Percentiles rank a stretch among this genome's conserved stretches.
Evolutionary conservation across 805 yeast genomes (phyloP).

Genomic region (Metschnikowia arizonensis): DNA sequence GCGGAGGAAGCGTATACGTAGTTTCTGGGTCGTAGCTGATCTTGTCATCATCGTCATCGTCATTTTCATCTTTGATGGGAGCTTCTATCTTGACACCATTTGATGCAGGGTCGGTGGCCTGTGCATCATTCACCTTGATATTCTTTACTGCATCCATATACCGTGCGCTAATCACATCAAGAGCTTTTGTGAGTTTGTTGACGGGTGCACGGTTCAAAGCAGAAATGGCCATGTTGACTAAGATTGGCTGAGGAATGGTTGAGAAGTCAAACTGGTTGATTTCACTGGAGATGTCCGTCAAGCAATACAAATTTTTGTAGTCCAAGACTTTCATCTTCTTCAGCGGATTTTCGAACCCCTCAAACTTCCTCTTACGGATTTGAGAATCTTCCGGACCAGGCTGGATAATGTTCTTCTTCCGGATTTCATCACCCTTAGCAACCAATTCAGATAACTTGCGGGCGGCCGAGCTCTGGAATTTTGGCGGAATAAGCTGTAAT

Average conservation of each 20-base stretch:
- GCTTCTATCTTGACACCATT: conserved; percentile 16
- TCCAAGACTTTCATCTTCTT: conserved; percentile 30
- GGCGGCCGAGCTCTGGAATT: conserved; percentile 25
- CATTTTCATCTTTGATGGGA: conserved; percentile 18
- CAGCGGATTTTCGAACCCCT: conserved; percentile 36
- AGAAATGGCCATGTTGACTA: conserved; percentile 59
- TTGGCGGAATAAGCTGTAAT: conserved; percentile 33
- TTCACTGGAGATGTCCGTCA: conserved; percentile 59
- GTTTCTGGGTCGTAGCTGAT: conserved; percentile 39
- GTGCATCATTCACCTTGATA: not conserved
- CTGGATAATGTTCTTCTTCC: conserved; percentile 36
- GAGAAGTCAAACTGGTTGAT: conserved; percentile 68
- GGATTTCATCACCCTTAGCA: conserved; percentile 37
- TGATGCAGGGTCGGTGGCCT: conserved; percentile 2
- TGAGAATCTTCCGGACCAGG: conserved; percentile 27
- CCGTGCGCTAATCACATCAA: conserved; percentile 66
- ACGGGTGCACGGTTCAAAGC: conserved; percentile 58
- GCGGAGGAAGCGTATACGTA: conserved; percentile 53
- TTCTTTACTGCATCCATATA: conserved; percentile 43
- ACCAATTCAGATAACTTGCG: conserved; percentile 29
- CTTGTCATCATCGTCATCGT: conserved; percentile 17
- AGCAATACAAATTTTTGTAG: conserved; percentile 62
- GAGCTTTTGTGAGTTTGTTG: conserved; percentile 55
- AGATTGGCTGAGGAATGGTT: conserved; percentile 57
- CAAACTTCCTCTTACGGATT: conserved; percentile 37